Evolutionary conservation across 192 early-diverging fungal species (phyloP).

Genomic region (Dispira simplex): DNA sequence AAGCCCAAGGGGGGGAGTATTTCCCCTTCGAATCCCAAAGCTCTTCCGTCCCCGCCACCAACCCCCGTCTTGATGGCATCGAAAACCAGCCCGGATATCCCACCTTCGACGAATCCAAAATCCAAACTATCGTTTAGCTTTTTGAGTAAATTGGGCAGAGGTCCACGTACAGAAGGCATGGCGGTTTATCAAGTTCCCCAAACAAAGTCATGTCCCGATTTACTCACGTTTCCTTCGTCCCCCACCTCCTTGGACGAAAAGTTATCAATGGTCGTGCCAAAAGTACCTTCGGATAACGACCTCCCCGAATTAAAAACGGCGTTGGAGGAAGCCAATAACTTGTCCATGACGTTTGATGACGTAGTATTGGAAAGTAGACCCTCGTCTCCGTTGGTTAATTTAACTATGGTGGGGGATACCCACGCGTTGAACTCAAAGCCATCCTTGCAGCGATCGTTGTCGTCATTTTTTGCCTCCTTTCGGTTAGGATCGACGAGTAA

Average conservation of each 20-base stretch:
- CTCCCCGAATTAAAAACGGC: conserved; percentile 2
- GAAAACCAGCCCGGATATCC: too few relatives aligned
- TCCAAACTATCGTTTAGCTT: neutral
- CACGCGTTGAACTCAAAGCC: neutral
- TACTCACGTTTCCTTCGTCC: neutral
- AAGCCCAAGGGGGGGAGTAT: too few relatives aligned
- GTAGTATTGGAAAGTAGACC: neutral
- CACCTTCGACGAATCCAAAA: too few relatives aligned
- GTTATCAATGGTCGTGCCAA: neutral
- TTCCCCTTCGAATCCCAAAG: too few relatives aligned
- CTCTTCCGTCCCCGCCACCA: too few relatives aligned
- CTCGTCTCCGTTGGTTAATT: neutral
- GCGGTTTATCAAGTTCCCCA: neutral
- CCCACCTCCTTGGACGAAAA: neutral
- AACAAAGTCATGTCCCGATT: neutral
- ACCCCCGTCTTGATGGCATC: too few relatives aligned
- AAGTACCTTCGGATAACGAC: conserved; percentile 7
- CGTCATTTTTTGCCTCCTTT: neutral
- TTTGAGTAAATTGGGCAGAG: neutral
- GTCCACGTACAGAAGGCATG: neutral
- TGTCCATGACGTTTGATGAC: neutral
- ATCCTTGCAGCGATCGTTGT: neutral
- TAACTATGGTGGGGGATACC: too few relatives aligned
- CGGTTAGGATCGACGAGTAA: neutral
- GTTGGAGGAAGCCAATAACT: neutral